Base-by-base conservation (phyloP, 345 rosid species). In the Ailanthus altissimus region DNA sequence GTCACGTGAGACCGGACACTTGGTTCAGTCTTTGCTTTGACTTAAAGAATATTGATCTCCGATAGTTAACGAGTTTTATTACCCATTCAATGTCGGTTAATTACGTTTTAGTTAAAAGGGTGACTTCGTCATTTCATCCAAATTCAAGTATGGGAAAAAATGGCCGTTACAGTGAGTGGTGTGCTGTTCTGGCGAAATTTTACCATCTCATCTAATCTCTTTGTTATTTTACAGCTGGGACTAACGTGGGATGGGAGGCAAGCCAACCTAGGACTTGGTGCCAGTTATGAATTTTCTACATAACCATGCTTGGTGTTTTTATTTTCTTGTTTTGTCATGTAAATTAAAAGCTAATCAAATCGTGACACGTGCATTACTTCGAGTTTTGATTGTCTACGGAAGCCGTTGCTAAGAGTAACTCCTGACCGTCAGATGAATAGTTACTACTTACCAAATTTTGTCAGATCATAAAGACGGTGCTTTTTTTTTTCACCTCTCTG, bases 1-100 rank as follows among this genome's bases (percentile, higher is more conserved):
- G 80, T 84, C 89, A 88, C 89, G 85, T 87, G 89, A 82, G 62
- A 58, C 61, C 75, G 74, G 75, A 72, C 78, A 66, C 80, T 67
- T 47, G 57, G 84, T 76, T 45, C 84, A 61, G 84, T 79, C 78
- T 57, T 49, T 32, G 11, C 78, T 85, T 81, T 87, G 89, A 87
- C 90, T 75, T 49, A 53, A 28, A 45, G 16, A 75, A 74, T 71
- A 59, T 42, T 69, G 64, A 46, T 38, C 46, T 67, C 40, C 23
- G 23, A 51, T 32, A 43, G 23, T 66, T 43, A 42, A 59, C 43
- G 2, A 40, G 25, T 23, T 54, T 76, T 46, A 74, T 70, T 80
- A 26, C 21, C 50, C 59, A 50, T 42, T 77, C 12, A 69, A 14
- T 49, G 18, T 0, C 70, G 2, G 74, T 65, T 83, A 62, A 82